Conservation (phyloP, 192 early-diverging fungal genomes). For the Gamsiella multidivaricata region DNA sequence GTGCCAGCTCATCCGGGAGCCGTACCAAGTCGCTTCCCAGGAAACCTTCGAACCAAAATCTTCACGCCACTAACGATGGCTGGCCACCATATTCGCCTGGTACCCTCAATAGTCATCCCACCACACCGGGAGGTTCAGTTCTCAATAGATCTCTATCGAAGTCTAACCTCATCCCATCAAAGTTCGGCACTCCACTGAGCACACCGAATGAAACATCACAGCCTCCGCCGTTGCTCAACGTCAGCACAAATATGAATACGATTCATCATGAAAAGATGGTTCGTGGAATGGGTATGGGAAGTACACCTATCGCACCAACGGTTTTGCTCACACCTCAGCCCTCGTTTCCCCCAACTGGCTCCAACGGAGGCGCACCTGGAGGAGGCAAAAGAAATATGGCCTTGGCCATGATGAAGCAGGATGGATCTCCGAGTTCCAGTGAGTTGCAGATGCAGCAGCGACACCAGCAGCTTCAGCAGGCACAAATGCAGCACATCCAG, state of each 20-base stretch:
- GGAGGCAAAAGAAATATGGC: conserved; percentile 35
- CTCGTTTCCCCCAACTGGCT: conserved; percentile 20
- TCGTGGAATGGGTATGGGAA: conserved; percentile 54
- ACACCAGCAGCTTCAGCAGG: conserved; percentile 42
- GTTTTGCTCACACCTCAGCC: conserved; percentile 49
- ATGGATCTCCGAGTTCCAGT: conserved; percentile 23
- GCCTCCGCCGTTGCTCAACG: conserved; percentile 9
- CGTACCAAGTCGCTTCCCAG: conserved; percentile 46
- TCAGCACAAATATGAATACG: conserved; percentile 37
- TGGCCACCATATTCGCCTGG: conserved; percentile 36
- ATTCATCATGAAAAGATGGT: conserved; percentile 51
- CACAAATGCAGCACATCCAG: conserved; percentile 28
- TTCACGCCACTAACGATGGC: conserved; percentile 2
- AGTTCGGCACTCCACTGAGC: not conserved
- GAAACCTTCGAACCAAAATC: conserved; percentile 47
- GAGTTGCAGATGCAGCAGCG: conserved; percentile 43
- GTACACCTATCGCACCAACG: conserved; percentile 33
- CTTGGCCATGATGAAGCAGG: conserved; percentile 48
- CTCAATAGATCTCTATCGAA: conserved; percentile 21
- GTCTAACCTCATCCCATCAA: conserved; percentile 5
- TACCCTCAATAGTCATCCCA: not conserved
- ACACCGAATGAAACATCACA: conserved; percentile 1
- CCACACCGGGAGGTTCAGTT: not conserved
- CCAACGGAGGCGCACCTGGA: not conserved
- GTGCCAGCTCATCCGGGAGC: conserved; percentile 19